Evolutionary conservation across 1,139 yeast genomes (phyloP), one percentile per base, ranked within the genome.

Genomic region (Geotrichum aggregatum): DNA sequence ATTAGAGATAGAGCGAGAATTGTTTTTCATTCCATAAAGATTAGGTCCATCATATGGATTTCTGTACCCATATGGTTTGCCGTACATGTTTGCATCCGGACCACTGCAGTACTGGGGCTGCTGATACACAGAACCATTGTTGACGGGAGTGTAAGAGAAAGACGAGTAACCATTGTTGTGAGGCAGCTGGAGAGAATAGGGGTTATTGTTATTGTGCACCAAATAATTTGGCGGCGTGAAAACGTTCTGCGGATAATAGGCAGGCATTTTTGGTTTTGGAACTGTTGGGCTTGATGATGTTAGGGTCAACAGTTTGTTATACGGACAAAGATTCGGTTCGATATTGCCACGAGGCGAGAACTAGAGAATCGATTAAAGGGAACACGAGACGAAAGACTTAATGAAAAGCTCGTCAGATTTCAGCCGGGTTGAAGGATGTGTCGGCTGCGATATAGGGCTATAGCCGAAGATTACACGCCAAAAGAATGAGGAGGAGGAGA

Each of bases 401-500:
- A 55, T 59, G 53, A 61, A 61, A 61, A 61, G 64, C 59, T 61
- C 64, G 64, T 53, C 58, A 38, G 39, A 19, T 47, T 24, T 41
- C 38, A 40, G 44, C 30, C n/a, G 21, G 33, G 41, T 38, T 18
- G 41, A 18, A 11, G 34, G n/a, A 39, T 2, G 26, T 43, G 4
- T 13, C 8, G 10, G 26, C 6, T 21, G 26, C n/a, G 22, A 36
- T 6, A 31, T 6, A 31, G n/a, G 24, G 16, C 14, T 8, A 18
- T 8, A 44, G 38, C 22, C 34, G 14, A 19, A 11, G 11, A 18
- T 33, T 19, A 44, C 24, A 30, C 11, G 30, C 33, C 19, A 22
- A 41, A 26, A 22, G 24, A 19, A 13, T 19, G n/a, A 19, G 18
- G 7, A 13, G n/a, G 19, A 24, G 8, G 21, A 10, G 18, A 14